Evolutionary conservation across 495 filamentous ascomycete species (phyloP).

Genomic region (Penicillium ochrochloron): DNA sequence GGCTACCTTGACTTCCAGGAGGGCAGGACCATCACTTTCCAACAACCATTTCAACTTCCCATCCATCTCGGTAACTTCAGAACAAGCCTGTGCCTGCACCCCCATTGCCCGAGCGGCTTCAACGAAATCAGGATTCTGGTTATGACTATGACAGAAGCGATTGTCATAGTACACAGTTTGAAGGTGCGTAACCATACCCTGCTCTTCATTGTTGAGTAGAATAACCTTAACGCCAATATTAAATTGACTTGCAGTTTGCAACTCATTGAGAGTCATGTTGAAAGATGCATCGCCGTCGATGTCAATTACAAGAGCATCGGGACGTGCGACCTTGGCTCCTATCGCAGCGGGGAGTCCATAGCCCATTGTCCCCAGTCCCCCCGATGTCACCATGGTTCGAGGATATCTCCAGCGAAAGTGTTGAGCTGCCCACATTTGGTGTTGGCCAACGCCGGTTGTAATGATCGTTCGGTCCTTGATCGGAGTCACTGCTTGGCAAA

Average conservation of each 20-base stretch:
- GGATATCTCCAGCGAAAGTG: slow-evolving; percentile 90
- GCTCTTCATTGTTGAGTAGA: slow-evolving; percentile 93
- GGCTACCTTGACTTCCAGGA: slow-evolving; percentile 2
- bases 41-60: slow-evolving; percentile 1
- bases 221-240: slow-evolving; percentile 92
- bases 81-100: slow-evolving; percentile 47
- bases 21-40: not conserved
- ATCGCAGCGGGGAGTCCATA: slow-evolving; percentile 92
- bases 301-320: slow-evolving; percentile 86
- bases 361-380: slow-evolving; percentile 94
- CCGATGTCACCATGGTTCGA: slow-evolving; percentile 87
- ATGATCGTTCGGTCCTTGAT: slow-evolving; percentile 84
- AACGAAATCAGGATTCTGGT: slow-evolving; percentile 73
- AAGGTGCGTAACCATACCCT: slow-evolving; percentile 95
- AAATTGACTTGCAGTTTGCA: slow-evolving; percentile 89
- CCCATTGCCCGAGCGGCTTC: slow-evolving; percentile 68
- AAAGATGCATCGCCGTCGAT: slow-evolving; percentile 98
- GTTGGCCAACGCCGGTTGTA: slow-evolving; percentile 89
- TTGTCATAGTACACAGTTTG: slow-evolving; percentile 93
- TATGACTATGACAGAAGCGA: slow-evolving; percentile 89
- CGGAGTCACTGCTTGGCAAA: slow-evolving; percentile 72
- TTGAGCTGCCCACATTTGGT: slow-evolving; percentile 97
- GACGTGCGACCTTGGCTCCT: slow-evolving; percentile 88
- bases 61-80: not conserved
- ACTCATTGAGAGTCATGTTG: slow-evolving; percentile 91